These are phyloP conservation scores for Trichoderma asperellum DNA, from an alignment of 2,329 filamentous ascomycete species.

Conservation along the genomic window DNA sequence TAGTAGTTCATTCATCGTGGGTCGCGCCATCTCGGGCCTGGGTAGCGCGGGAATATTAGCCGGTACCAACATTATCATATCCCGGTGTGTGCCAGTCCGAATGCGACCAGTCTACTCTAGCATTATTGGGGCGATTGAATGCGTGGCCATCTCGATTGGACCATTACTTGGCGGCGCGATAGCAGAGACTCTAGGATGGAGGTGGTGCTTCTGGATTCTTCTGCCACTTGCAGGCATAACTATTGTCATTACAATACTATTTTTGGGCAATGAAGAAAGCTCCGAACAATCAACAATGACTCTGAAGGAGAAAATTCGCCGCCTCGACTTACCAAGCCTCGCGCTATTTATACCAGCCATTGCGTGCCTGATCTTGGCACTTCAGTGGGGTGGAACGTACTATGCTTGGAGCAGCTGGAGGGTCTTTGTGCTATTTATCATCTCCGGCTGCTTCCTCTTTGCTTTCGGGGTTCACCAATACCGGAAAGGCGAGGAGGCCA, in stretches of 20 bases:
- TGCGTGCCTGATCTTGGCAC: background rate
- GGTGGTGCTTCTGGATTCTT: conserved; percentile 22
- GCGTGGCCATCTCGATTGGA: conserved; percentile 20
- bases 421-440: conserved; percentile 1
- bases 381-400: background rate
- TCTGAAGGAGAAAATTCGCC: background rate
- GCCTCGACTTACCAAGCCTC: background rate
- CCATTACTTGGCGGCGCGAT: conserved; percentile 22
- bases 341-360: background rate
- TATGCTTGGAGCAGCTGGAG: conserved; percentile 7
- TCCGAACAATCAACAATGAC: background rate
- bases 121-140: conserved; percentile 8
- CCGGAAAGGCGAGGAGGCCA: background rate
- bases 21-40: conserved; percentile 12
- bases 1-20: conserved; percentile 6
- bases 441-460: conserved; percentile 3
- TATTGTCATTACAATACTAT: background rate
- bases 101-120: conserved; percentile 1
- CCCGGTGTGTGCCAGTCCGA: background rate
- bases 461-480: background rate
- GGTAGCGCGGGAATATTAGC: conserved; percentile 12
- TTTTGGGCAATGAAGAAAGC: background rate
- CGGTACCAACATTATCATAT: background rate
- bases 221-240: background rate
- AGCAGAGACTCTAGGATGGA: conserved; percentile 11